phyloP scores from a whole-genome alignment of 148 eudicot genomes.

The Silene uniflora region DNA sequence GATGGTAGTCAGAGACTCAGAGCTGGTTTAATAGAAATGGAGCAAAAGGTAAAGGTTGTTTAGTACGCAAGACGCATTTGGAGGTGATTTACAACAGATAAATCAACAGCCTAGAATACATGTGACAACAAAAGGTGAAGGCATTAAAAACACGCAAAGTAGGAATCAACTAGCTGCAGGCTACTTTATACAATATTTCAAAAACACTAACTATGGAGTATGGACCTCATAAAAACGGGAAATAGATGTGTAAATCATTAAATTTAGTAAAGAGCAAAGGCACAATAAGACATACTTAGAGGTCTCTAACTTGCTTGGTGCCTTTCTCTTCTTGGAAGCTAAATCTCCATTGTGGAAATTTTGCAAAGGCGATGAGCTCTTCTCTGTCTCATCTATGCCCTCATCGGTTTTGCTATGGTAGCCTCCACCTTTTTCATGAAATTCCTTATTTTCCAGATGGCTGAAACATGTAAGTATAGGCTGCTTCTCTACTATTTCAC shows the following conservation, averaged over 20 bases:
- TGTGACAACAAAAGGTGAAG: not conserved
- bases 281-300: slow-evolving; percentile 39
- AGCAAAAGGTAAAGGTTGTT: not conserved
- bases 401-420: slow-evolving; percentile 43
- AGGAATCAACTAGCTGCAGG: not conserved
- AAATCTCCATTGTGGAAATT: slow-evolving; percentile 23
- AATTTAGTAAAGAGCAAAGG: not conserved
- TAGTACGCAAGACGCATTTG: not conserved
- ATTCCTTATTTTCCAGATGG: slow-evolving; percentile 60
- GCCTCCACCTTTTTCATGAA: slow-evolving; percentile 50
- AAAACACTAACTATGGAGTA: not conserved
- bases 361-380: slow-evolving; percentile 24
- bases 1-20: not conserved
- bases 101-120: not conserved
- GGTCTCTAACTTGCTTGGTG: slow-evolving; percentile 37
- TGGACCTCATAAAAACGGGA: slow-evolving; percentile 8
- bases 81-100: not conserved
- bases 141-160: not conserved
- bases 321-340: slow-evolving; percentile 63
- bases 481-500: slow-evolving; percentile 37
- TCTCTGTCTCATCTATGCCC: slow-evolving; percentile 32
- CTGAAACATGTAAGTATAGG: slow-evolving; percentile 33
- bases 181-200: not conserved
- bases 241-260: not conserved
- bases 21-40: not conserved